Evolutionary conservation across 2,329 filamentous ascomycete species (phyloP), one percentile per base, ranked within the genome.

Genomic region (Aspergillus quadrilineatus): DNA sequence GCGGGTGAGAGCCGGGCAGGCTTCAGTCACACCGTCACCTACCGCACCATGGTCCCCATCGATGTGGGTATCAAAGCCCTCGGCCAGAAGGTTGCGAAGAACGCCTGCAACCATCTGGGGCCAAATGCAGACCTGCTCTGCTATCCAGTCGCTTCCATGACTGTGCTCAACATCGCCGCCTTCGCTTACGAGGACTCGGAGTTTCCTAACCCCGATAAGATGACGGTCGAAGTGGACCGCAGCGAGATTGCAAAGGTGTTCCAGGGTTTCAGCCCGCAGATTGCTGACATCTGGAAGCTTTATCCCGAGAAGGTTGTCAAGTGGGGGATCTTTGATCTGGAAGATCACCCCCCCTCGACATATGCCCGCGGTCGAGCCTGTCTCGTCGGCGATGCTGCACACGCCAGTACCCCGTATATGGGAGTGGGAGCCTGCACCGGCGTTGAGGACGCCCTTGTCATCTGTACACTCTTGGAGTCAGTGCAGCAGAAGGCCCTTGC

Each of bases 11-110:
- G 55, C 2, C 75, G 77, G 0, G 74, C 77, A 3, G 70, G 77
- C 0, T 67, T 75, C 29, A 79, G 78, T 0, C 74, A 80, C 29
- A 84, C 85, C 60, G 84, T 82, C 69, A 85, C 82, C 28, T 88
- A 85, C 68, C 78, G 86, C 7, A 81, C 81, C 0, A 68, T 89
- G 7, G 75, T 87, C 2, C 82, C 85, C 0, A 87, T 88, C 77
- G 74, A 77, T 1, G 68, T 77, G 15, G 84, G 82, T 0, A 65
- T 74, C 1, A 67, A 73, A 15, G 76, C 77, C 1, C 60, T 87
- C 1, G 81, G 82, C 3, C 67, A 79, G 9, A 70, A 82, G 32
- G 70, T 79, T 32, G 77, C 80, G 1, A 62, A 66, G 34, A 82
- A 79, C 10, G 68, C 74, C 10, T 79, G 80, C 65, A 81, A 85